Base-by-base conservation (phyloP, 1,284 basidiomycete species). In the Chondrostereum purpureum region DNA sequence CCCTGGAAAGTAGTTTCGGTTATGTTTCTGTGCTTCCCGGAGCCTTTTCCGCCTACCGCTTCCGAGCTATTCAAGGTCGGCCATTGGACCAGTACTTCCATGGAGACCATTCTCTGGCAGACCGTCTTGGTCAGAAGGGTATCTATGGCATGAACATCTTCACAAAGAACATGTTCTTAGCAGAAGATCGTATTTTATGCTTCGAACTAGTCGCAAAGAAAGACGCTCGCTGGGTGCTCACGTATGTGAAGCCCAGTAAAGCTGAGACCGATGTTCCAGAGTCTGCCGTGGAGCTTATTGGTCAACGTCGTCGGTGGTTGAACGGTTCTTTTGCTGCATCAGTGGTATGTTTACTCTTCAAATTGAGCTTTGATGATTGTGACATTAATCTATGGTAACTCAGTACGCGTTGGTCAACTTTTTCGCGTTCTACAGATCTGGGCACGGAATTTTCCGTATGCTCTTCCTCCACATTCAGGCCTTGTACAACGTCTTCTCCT, bases 41-140 rank as follows among this genome's bases (percentile, higher is more conserved):
- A 61, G 94, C 94, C 41, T 98, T 98, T 74, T 94, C 92, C 5
- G 92, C 92, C 4, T 98, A 98, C 62, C 80, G 92, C 21, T 98
- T 70, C 67, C 80, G 86, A 18, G 94, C 96, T 18, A 93, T 99
- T 55, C 81, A 85, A 51, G 95, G 95, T 1, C 75, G 89, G 6
- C 94, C 95, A 3, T 76, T 99, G 19, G 88, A 95, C 58, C 94
- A 98, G 63, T 98, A 98, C 69, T 98, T 98, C 76, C 94, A 98
- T 58, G 95, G 95, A 56, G 95, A 99, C 61, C 93, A 97, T 63
- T 92, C 90, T 1, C 69, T 94, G 58, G 92, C 94, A 14, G 91
- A 93, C 54, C 83, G 93, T 45, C 77, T 97, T 27, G 95, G 94
- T 14, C 75, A 83, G 35, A 96, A 97, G 69, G 95, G 94, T 67